These are phyloP conservation scores for Emergomyces pasteurianus DNA, from an alignment of 2,329 filamentous ascomycete species.

Conservation along the genomic window DNA sequence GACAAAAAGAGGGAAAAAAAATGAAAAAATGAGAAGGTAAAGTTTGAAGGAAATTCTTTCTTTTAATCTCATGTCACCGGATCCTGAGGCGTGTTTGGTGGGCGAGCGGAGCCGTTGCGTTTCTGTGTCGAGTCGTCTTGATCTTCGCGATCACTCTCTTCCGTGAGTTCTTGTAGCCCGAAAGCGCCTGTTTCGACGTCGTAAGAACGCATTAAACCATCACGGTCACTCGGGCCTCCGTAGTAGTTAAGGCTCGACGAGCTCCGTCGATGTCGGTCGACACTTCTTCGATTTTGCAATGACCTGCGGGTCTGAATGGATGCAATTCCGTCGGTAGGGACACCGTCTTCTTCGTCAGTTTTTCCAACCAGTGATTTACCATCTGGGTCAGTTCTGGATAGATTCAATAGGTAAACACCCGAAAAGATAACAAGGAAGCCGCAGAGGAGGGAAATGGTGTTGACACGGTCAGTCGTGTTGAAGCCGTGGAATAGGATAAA, in stretches of 20 bases:
- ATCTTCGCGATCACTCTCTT: constrained; percentile 42
- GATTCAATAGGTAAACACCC: constrained; percentile 87
- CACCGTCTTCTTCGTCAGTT: constrained; percentile 54
- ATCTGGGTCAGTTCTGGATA: constrained; percentile 85
- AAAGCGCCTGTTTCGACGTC: constrained; percentile 73
- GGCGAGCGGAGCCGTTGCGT: constrained; percentile 1
- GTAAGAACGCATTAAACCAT: constrained; percentile 77
- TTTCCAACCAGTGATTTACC: constrained; percentile 55
- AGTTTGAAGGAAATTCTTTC: no score
- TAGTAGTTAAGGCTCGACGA: constrained; percentile 50
- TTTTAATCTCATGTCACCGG: background rate
- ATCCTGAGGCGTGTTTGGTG: background rate
- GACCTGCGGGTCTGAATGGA: constrained; percentile 81
- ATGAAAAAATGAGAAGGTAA: background rate
- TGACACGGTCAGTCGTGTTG: constrained; percentile 85
- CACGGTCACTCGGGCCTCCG: constrained; percentile 51
- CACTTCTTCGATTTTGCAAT: constrained; percentile 77
- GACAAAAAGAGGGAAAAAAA: background rate
- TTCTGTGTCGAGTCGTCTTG: background rate
- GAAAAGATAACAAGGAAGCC: constrained; percentile 93
- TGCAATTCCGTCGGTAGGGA: constrained; percentile 83
- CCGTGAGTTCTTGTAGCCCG: constrained; percentile 65
- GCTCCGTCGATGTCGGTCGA: constrained; percentile 45
- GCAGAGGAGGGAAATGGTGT: constrained; percentile 81
- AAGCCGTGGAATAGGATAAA: constrained; percentile 95